Conservation (phyloP, 2,329 filamentous ascomycete genomes). For the Ophiocordyceps unilateralis region DNA sequence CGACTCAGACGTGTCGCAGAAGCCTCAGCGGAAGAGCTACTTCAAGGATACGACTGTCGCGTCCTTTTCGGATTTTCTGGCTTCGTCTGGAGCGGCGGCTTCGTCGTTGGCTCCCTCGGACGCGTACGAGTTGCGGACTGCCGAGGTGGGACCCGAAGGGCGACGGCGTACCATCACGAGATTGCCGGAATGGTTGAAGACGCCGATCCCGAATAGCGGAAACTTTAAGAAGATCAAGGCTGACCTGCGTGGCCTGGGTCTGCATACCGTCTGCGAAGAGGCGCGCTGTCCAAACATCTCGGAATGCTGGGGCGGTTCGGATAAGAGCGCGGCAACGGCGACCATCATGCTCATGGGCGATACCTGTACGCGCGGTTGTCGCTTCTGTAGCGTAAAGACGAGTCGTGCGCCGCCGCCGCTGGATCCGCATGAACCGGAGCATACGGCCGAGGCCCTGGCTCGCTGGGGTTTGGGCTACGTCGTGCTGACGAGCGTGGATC, state of each 20-base stretch:
- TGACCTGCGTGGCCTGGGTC: constrained; percentile 71
- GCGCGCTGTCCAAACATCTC: constrained; percentile 93
- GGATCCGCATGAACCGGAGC: constrained; percentile 90
- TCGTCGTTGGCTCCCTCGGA: constrained; percentile 31
- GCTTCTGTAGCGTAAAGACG: constrained; percentile 96
- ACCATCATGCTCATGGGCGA: constrained; percentile 99
- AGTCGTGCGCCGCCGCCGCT: constrained; percentile 56
- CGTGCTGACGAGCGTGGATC: constrained; percentile 82
- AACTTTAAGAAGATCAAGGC: constrained; percentile 94
- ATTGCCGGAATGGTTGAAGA: constrained; percentile 89
- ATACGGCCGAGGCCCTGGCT: constrained; percentile 82
- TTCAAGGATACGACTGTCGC: constrained; percentile 42
- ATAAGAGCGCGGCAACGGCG: constrained; percentile 80
- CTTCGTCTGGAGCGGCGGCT: constrained; percentile 16
- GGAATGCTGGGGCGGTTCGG: constrained; percentile 89
- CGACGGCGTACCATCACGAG: constrained; percentile 51
- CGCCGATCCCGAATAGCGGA: constrained; percentile 65
- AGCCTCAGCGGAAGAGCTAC: constrained; percentile 26
- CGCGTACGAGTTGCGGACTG: constrained; percentile 43
- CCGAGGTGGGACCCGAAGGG: constrained; percentile 45
- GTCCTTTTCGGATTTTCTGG: constrained; percentile 41
- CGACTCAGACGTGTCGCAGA: constrained; percentile 6
- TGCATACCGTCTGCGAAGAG: constrained; percentile 97
- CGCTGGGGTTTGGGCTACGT: constrained; percentile 94
- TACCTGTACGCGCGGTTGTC: constrained; percentile 88